phyloP scores from a whole-genome alignment of 2,329 filamentous ascomycete genomes.

The Cercospora zeae-maydis region DNA sequence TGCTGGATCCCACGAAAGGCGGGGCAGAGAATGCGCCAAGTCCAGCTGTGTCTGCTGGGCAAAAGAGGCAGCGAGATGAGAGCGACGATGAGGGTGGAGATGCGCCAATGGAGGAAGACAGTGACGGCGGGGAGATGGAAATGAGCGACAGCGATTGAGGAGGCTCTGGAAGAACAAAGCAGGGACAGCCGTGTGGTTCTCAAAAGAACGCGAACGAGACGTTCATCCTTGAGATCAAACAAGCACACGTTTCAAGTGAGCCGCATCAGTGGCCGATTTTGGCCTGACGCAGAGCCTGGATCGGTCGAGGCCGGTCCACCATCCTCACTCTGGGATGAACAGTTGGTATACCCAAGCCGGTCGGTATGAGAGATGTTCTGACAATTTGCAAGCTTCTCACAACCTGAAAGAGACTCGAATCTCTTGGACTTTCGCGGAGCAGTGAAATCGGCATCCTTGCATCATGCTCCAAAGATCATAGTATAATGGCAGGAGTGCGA shows the following conservation, averaged over 20 bases:
- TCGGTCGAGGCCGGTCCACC: background rate
- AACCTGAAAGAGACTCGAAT: background rate
- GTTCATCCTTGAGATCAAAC: background rate
- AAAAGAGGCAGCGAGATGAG: slow-evolving; percentile 46
- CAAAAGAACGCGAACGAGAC: background rate
- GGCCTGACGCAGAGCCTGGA: background rate
- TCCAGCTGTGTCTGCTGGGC: slow-evolving; percentile 50
- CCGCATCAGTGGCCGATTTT: background rate
- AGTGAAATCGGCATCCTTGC: background rate
- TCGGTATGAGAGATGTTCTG: slow-evolving; percentile 10
- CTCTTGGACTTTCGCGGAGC: background rate
- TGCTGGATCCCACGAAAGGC: slow-evolving; percentile 37
- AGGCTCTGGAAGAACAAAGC: background rate
- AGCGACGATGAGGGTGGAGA: slow-evolving; percentile 41
- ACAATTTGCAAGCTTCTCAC: slow-evolving; percentile 21
- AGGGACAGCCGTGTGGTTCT: background rate
- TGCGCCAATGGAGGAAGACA: slow-evolving; percentile 46
- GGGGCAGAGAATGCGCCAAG: slow-evolving; percentile 48
- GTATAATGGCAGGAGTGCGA: background rate
- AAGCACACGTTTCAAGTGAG: background rate
- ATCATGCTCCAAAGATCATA: background rate
- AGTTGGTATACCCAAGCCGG: slow-evolving; percentile 9
- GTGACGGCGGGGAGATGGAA: slow-evolving; percentile 55
- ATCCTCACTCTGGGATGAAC: background rate
- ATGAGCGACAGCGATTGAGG: slow-evolving; percentile 64